A percentile compares a stretch with the other conserved stretches of the same genome.
Conservation (phyloP, 2,329 filamentous ascomycete species). For the Teratosphaeria pseudoeucalypti region DNA sequence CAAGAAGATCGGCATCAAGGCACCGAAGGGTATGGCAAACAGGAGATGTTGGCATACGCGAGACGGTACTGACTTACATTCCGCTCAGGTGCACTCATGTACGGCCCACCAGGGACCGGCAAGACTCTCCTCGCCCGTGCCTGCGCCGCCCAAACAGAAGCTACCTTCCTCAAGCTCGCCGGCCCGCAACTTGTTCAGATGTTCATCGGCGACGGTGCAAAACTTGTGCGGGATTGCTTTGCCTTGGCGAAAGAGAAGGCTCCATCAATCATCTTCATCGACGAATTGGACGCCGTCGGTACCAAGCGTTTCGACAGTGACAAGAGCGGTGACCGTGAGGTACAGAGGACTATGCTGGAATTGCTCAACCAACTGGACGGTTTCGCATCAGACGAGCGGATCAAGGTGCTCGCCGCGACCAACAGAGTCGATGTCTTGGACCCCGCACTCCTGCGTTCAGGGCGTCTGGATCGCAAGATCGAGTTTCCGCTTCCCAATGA, state of each 20-base stretch:
- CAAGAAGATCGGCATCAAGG: slow-evolving; percentile 99
- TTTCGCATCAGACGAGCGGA: slow-evolving; percentile 83
- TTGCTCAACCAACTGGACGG: slow-evolving; percentile 96
- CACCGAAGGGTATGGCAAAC: slow-evolving; percentile 66
- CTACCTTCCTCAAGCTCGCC: slow-evolving; percentile 96
- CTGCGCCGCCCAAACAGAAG: slow-evolving; percentile 94
- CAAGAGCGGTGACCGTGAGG: slow-evolving; percentile 94
- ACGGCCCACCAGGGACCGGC: slow-evolving; percentile 81
- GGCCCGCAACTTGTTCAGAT: slow-evolving; percentile 97
- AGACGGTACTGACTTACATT: neutral
- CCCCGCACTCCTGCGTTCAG: slow-evolving; percentile 83
- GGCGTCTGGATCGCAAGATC: slow-evolving; percentile 96
- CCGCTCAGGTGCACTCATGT: slow-evolving; percentile 80
- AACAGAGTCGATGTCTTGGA: slow-evolving; percentile 97
- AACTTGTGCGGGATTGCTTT: slow-evolving; percentile 94
- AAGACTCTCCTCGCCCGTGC: slow-evolving; percentile 90
- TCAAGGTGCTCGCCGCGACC: slow-evolving; percentile 99
- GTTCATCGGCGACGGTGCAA: slow-evolving; percentile 98
- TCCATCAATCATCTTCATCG: slow-evolving; percentile 98
- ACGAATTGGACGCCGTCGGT: slow-evolving; percentile 95
- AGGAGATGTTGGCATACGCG: neutral
- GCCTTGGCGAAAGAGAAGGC: slow-evolving; percentile 97
- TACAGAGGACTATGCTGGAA: slow-evolving; percentile 97
- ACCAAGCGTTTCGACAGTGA: slow-evolving; percentile 98
- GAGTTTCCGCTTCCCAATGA: slow-evolving; percentile 98